Conservation (phyloP, 345 rosid species). For the Eucalyptus lansdowneana region DNA sequence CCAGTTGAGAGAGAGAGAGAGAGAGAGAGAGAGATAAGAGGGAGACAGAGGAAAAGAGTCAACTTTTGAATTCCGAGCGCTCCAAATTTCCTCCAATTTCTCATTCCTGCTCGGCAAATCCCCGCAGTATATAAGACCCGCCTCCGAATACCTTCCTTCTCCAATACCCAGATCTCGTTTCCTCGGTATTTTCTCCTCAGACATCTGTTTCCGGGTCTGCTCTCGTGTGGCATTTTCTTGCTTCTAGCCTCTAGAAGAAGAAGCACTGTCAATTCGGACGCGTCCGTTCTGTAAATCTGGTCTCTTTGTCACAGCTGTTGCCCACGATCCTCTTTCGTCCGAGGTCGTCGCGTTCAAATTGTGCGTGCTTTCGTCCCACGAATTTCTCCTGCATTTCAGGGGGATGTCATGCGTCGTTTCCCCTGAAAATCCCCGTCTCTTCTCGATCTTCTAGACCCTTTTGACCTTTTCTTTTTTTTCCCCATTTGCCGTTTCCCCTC, state of each 20-base stretch:
- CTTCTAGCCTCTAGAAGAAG: background rate
- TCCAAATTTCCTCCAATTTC: background rate
- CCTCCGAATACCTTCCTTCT: conserved; percentile 10
- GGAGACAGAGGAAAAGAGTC: background rate
- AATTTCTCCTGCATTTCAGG: background rate
- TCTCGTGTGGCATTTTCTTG: background rate
- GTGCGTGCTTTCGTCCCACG: background rate
- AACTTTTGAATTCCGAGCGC: conserved; percentile 7
- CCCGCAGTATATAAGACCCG: conserved; percentile 11
- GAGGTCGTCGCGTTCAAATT: background rate
- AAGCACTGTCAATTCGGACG: background rate
- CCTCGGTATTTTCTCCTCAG: background rate
- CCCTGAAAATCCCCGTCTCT: background rate
- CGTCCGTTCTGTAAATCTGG: background rate
- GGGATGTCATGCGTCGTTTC: background rate
- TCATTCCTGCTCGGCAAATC: conserved; percentile 3
- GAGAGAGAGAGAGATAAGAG: background rate
- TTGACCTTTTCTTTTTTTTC: background rate
- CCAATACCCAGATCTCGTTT: conserved; percentile 35
- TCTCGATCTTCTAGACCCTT: background rate
- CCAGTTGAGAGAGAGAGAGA: background rate
- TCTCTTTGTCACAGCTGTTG: background rate
- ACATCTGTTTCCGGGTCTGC: background rate
- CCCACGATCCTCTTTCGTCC: background rate
- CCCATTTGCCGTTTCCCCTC: background rate